Percentiles rank a stretch among this genome's conserved stretches.
Evolutionary conservation across 2,329 filamentous ascomycete species (phyloP).

Genomic region (Davidsoniella virescens): DNA sequence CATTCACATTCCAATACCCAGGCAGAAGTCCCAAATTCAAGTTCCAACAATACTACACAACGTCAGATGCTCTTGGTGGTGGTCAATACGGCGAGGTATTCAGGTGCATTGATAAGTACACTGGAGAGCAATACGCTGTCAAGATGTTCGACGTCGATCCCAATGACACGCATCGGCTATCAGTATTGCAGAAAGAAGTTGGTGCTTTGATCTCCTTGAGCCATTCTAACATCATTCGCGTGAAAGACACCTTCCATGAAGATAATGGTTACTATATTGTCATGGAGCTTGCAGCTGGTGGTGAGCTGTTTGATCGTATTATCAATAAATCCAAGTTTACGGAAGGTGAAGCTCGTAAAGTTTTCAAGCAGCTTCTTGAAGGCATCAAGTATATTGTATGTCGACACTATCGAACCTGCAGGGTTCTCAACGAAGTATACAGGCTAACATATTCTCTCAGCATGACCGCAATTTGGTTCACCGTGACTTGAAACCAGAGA

Average conservation of each 20-base stretch:
- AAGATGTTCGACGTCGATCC: slow-evolving; percentile 88
- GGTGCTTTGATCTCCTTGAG: slow-evolving; percentile 94
- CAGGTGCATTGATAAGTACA: slow-evolving; percentile 71
- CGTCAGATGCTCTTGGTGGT: slow-evolving; percentile 76
- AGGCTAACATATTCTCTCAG: slow-evolving; percentile 27
- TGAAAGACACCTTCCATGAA: slow-evolving; percentile 93
- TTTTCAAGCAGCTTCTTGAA: slow-evolving; percentile 84
- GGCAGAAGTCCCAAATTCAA: slow-evolving; percentile 42
- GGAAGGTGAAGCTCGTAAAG: slow-evolving; percentile 67
- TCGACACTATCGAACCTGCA: slow-evolving; percentile 8
- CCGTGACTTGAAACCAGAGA: slow-evolving; percentile 94
- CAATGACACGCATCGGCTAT: not conserved
- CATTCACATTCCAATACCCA: slow-evolving; percentile 87
- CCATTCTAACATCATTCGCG: slow-evolving; percentile 78
- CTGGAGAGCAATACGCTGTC: slow-evolving; percentile 71
- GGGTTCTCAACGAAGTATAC: too few species aligned
- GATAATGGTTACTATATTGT: slow-evolving; percentile 80
- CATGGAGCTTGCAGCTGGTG: slow-evolving; percentile 76
- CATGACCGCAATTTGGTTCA: slow-evolving; percentile 96
- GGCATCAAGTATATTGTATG: slow-evolving; percentile 87
- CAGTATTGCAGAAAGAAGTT: slow-evolving; percentile 79
- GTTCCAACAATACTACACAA: slow-evolving; percentile 74
- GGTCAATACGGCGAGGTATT: slow-evolving; percentile 93
- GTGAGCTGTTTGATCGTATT: slow-evolving; percentile 92
- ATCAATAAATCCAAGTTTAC: slow-evolving; percentile 77